Percentiles rank a stretch among this genome's conserved stretches.
phyloP scores from a whole-genome alignment of 2,329 filamentous ascomycete species.

The Penicillium sp. region DNA sequence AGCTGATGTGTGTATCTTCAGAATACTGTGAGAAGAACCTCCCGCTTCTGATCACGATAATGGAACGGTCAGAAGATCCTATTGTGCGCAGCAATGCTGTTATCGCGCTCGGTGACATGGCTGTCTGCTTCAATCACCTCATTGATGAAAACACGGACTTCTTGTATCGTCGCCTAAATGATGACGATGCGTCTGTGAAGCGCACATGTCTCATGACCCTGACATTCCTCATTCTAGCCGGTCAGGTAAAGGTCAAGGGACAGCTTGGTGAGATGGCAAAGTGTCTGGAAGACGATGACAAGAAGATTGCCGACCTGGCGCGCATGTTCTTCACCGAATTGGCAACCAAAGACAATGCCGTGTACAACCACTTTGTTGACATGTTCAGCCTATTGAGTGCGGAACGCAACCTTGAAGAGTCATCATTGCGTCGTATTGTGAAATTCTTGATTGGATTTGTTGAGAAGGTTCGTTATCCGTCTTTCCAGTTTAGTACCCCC shows the following conservation, averaged over 20 bases:
- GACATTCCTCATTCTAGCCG: constrained; percentile 93
- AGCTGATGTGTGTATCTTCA: constrained; percentile 96
- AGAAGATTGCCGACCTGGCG: constrained; percentile 86
- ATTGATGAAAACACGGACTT: constrained; percentile 99
- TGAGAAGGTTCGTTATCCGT: constrained; percentile 70
- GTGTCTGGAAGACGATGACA: constrained; percentile 94
- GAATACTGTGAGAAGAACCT: constrained; percentile 95
- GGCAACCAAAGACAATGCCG: constrained; percentile 95
- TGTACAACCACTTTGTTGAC: constrained; percentile 99
- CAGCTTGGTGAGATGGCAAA: constrained; percentile 99
- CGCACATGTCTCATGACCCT: constrained; percentile 97
- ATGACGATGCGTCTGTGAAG: constrained; percentile 85
- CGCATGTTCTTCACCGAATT: constrained; percentile 99
- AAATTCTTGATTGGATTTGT: constrained; percentile 94
- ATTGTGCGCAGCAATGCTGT: constrained; percentile 95
- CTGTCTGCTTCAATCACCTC: constrained; percentile 97
- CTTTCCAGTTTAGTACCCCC: background rate
- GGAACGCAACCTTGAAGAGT: constrained; percentile 75
- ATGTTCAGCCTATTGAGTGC: constrained; percentile 94
- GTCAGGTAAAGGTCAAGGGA: constrained; percentile 98
- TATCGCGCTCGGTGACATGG: constrained; percentile 97
- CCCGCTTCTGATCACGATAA: constrained; percentile 91
- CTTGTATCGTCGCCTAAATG: constrained; percentile 87
- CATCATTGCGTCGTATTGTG: constrained; percentile 79
- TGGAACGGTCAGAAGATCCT: constrained; percentile 88